A percentile compares a stretch with the other conserved stretches of the same genome.
Evolutionary conservation across 106 monocot genomes (phyloP).

Genomic region (Xerophyta viscosa): DNA sequence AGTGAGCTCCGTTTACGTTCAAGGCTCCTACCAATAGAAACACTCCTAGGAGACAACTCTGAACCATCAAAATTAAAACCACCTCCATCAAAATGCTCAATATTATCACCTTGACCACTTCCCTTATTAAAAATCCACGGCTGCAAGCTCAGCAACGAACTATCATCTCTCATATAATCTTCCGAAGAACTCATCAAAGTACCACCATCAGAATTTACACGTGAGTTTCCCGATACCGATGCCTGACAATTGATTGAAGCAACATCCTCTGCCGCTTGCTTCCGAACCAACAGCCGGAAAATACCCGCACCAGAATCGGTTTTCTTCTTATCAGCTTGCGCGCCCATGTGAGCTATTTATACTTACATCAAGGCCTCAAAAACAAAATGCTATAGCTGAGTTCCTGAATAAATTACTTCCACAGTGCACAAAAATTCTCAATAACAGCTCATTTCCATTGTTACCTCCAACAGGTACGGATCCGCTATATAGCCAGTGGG

Average conservation of each 20-base stretch:
- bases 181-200: constrained; percentile 2
- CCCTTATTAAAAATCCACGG: constrained; percentile 43
- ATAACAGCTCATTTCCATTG: too few species aligned
- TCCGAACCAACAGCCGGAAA: constrained; percentile 21
- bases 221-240: not conserved
- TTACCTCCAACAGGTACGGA: too few species aligned
- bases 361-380: too few species aligned
- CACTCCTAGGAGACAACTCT: constrained; percentile 20
- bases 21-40: constrained; percentile 9
- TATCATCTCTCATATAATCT: constrained; percentile 22
- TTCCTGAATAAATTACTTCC: too few species aligned
- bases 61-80: constrained; percentile 2
- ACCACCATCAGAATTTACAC: constrained; percentile 4
- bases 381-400: too few species aligned
- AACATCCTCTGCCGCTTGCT: constrained; percentile 14
- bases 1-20: constrained; percentile 26
- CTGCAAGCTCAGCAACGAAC: constrained; percentile 35
- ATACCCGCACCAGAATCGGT: constrained; percentile 9
- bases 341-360: too few species aligned
- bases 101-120: constrained; percentile 3
- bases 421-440: too few species aligned
- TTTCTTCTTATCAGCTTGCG: too few species aligned
- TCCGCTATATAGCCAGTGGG: too few species aligned
- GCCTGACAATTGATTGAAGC: not conserved
- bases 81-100: not conserved